Base-by-base conservation (phyloP, 768 basidiomycete genomes). In the Panus rudis region DNA sequence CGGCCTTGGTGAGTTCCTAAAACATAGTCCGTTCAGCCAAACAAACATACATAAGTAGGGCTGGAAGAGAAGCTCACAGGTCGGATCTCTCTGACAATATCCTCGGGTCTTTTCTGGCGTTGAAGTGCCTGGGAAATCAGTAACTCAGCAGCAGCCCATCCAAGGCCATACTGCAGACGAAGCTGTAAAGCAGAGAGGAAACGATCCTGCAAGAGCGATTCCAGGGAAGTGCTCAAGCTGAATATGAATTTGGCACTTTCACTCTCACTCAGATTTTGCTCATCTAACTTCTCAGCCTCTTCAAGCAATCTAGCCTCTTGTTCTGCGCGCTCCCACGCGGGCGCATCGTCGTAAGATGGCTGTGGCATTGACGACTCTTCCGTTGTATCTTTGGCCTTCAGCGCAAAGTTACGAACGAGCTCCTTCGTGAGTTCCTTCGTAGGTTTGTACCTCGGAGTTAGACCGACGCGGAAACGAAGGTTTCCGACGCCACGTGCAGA, bases 101-200 rank as follows among this genome's bases (percentile, higher is more conserved):
- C 65, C 4, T 65, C 66, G 6, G 65, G 55, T 17, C 56, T 60
- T 39, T 52, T 59, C 53, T 80, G 77, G 20, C 58, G 53, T 43
- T 60, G 67, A 52, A 78, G 74, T 8, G 69, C 57, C 52, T 70
- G 64, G 39, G 66, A 55, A 35, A 68, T 56, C 37, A 84, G 62
- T 14, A 68, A 50, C 52, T 85, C 84, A 3, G 81, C 83, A 3
- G 75, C 80, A 3, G 82, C 79, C 83, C 83, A 87, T 11, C 80
- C 79, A 11, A 82, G 59, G 4, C 63, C 63, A 49, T 56, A 79
- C 51, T 65, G 65, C 25, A 71, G 54, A 33, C 82, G 64, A 3
- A 78, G 54, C 44, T 70, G 70, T 19, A 85, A 57, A 14, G 84
- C 52, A 35, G 67, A 70, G 21, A 79, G 54, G 45, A 85, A 71